Evolutionary conservation across 768 basidiomycete species (phyloP), one percentile per base, ranked within the genome.

Genomic region (Phylloporus rhodoxanthus): DNA sequence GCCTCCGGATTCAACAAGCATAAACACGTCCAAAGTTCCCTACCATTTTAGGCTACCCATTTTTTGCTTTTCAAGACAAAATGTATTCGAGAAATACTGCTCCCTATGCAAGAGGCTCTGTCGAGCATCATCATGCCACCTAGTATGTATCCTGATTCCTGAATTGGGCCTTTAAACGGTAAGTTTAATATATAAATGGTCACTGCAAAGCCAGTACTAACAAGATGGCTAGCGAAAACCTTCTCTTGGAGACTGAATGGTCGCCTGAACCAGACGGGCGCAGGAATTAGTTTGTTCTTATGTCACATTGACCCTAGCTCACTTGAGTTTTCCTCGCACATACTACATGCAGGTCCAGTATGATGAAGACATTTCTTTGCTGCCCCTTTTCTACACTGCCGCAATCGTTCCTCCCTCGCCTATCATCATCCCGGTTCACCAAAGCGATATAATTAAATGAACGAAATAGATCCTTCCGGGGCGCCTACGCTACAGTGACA

Each of bases 401-500:
- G 13, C 33, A n/a, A 33, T 9, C 28, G 23, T 26, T 38, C 14
- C 19, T 39, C 17, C 26, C 15, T 33, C 33, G 14, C 32, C 15
- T 32, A n/a, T 11, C 32, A 33, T 8, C 15, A 33, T 8, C 33
- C 33, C 34, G n/a, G n/a, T 19, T 17, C 8, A 36, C 34, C 34
- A 8, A 36, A 36, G 17, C 34, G 17, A 36, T 8, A 15, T 10
- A 8, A 36, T 36, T 19, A 36, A 17, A 19, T 36, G 17, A 36
- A 36, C 17, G n/a, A 33, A 33, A 36, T 36, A 36, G 34, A 19
- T 36, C 34, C 28, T 20, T 44, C 34, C 36, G 23, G 2, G 5
- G 2, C 1, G n/a, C 29, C 36, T 50, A 54, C 30, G 36, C 51
- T n/a, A 55, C 51, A 5, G 34, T 26, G 9, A 66, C 53, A 1